These are phyloP conservation scores for Metarhizium anisopliae DNA, from an alignment of 2,329 filamentous ascomycete genomes.

Conservation along the genomic window DNA sequence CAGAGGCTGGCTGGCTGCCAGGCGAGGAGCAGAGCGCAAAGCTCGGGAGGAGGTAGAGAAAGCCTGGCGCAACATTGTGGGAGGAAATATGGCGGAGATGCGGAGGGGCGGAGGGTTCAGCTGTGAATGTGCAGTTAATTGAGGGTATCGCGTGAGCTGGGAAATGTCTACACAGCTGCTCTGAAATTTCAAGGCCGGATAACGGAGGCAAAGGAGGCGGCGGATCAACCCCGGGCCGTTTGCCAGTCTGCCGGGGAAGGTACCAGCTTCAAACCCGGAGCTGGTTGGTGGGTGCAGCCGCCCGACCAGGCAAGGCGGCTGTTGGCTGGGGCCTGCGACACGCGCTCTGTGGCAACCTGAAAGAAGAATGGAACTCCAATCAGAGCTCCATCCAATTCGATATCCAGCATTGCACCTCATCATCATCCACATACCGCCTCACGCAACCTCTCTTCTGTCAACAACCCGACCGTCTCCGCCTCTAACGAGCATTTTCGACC, in stretches of 20 bases:
- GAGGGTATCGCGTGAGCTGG: constrained; percentile 4
- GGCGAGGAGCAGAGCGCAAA: constrained; percentile 30
- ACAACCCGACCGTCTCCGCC: neutral
- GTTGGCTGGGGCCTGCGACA: neutral
- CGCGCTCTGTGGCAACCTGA: constrained; percentile 27
- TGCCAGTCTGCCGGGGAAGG: neutral
- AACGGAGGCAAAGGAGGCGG: constrained; percentile 4
- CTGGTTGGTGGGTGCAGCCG: neutral
- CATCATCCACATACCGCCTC: neutral
- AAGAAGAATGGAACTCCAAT: neutral
- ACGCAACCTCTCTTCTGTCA: neutral
- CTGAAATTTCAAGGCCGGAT: constrained; percentile 19
- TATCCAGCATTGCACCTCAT: neutral
- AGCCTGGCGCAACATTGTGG: constrained; percentile 37
- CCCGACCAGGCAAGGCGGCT: neutral
- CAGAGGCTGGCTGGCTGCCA: constrained; percentile 25
- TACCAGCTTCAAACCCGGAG: neutral
- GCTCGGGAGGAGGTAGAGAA: constrained; percentile 34
- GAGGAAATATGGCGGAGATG: constrained; percentile 2
- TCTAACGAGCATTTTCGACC: neutral
- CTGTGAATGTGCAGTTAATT: constrained; percentile 1
- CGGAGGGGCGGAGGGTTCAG: constrained; percentile 9
- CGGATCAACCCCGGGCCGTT: constrained; percentile 23
- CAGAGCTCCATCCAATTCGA: neutral
- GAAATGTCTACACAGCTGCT: constrained; percentile 5